These are phyloP conservation scores for Diaporthe sp. DNA, from an alignment of 2,329 filamentous ascomycete genomes.

Conservation along the genomic window DNA sequence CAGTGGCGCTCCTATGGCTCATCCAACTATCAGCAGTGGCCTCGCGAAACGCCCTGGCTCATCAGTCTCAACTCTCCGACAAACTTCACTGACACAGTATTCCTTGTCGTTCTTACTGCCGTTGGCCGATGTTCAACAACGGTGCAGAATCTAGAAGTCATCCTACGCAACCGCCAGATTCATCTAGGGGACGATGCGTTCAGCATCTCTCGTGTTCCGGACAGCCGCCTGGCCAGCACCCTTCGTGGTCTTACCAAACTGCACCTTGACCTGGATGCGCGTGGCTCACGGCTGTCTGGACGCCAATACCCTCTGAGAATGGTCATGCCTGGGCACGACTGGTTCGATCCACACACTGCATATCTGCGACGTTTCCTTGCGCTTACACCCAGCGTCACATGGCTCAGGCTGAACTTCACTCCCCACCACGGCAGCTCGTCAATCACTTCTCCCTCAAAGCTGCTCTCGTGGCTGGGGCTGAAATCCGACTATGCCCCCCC, in stretches of 20 bases:
- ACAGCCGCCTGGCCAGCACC: constrained; percentile 54
- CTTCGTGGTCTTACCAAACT: constrained; percentile 62
- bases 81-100: constrained; percentile 51
- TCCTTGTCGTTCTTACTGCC: constrained; percentile 57
- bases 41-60: constrained; percentile 34
- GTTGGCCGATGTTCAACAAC: constrained; percentile 55
- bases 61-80: constrained; percentile 34
- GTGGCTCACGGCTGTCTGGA: background rate
- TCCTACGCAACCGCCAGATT: constrained; percentile 51
- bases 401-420: constrained; percentile 67
- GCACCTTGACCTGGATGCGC: constrained; percentile 52
- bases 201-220: constrained; percentile 56
- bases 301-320: no score
- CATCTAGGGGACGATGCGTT: constrained; percentile 60
- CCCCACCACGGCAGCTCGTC: background rate
- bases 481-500: constrained; percentile 28
- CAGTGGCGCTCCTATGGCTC: constrained; percentile 54
- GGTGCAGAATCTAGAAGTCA: constrained; percentile 62
- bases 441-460: constrained; percentile 40
- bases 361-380: constrained; percentile 55
- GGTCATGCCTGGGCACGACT: constrained; percentile 13
- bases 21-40: constrained; percentile 42
- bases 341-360: constrained; percentile 40
- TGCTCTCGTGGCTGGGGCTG: constrained; percentile 57
- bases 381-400: constrained; percentile 57